Evolutionary conservation across 192 early-diverging fungal genomes (phyloP), one percentile per base, ranked within the genome.

Genomic region (Linnemannia exigua): DNA sequence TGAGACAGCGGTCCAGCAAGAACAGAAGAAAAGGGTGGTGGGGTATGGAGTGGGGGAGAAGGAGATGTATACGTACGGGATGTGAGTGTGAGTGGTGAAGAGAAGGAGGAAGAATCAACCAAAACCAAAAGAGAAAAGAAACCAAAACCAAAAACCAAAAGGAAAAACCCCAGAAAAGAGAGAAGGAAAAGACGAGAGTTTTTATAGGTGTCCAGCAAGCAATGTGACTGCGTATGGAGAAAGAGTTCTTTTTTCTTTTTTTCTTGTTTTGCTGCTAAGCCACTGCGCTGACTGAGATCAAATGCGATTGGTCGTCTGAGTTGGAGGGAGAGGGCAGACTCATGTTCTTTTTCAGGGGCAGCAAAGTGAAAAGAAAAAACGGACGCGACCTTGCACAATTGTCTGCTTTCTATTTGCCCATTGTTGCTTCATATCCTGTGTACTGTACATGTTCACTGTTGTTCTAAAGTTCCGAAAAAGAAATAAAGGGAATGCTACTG

Each of bases 71-170:
- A 61, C 66, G 66, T 75, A 63, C 58, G 54, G 25, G 67, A 52
- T 71, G 80, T 9, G 41, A n/a, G 41, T 44, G 50, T 47, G 52
- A n/a, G 72, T 70, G 54, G 35, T 38, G 41, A 71, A 44, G 15
- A 67, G 37, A 41, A 74, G 70, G 67, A 75, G 51, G 50, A 74
- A 72, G 50, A 68, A 74, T 25, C 41, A 82, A 84, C 72, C 76
- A 77, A 79, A 79, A 73, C 70, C 73, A 86, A 75, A 76, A 75
- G 37, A 72, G 50, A 77, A 63, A 78, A 48, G 67, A 83, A 78
- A 67, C 77, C 73, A 79, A 72, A 86, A 86, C 73, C 73, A 76
- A 76, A 79, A 79, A 79, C 76, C 73, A 85, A 86, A 86, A 86
- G 71, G 77, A 61, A 85, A 85, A 86, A 86, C 77, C 84, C 79